Conservation (phyloP, 129 eudicot species). For the Heracleum sosnowskyi region DNA sequence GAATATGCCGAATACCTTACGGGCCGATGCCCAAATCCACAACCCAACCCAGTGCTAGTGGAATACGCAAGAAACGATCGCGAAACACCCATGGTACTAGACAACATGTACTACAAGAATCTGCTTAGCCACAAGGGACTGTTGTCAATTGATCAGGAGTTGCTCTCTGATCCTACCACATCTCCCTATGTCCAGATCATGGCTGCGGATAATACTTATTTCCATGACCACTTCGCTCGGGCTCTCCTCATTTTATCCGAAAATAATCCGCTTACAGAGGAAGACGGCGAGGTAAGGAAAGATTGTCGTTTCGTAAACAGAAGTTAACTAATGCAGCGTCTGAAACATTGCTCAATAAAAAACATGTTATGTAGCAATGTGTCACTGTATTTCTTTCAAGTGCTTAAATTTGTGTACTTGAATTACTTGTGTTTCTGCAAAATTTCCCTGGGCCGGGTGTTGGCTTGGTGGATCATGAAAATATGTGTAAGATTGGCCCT, state of each 20-base stretch:
- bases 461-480: not conserved
- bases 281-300: slow-evolving; percentile 67
- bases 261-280: slow-evolving; percentile 60
- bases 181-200: slow-evolving; percentile 54
- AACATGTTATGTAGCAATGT: not conserved
- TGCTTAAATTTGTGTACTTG: not conserved
- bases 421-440: not conserved
- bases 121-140: slow-evolving; percentile 56
- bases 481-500: not conserved
- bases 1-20: slow-evolving; percentile 55
- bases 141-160: slow-evolving; percentile 49
- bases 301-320: slow-evolving; percentile 68
- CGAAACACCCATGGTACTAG: slow-evolving; percentile 63
- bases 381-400: not conserved
- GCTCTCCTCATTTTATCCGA: slow-evolving; percentile 65
- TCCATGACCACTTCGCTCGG: slow-evolving; percentile 50
- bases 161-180: slow-evolving; percentile 51
- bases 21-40: slow-evolving; percentile 59
- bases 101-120: slow-evolving; percentile 81
- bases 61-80: slow-evolving; percentile 63
- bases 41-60: slow-evolving; percentile 61
- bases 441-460: not conserved
- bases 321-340: not conserved
- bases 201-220: slow-evolving; percentile 65
- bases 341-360: not conserved